Conservation (phyloP, 2,329 filamentous ascomycete genomes). For the Fusarium xyrophilum region DNA sequence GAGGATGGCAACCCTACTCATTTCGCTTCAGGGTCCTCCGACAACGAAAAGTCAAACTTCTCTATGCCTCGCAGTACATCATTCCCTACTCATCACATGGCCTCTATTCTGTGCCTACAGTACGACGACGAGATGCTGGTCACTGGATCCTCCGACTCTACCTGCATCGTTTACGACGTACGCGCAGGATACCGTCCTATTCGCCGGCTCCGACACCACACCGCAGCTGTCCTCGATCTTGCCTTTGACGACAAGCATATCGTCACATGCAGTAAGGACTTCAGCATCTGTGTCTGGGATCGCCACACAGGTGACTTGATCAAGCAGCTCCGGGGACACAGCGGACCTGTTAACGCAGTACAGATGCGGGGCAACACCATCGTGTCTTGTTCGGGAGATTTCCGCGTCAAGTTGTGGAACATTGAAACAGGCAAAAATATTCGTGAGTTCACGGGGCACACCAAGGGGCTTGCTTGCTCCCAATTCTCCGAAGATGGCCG, state of each 20-base stretch:
- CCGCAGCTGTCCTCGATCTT: constrained; percentile 89
- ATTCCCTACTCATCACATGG: constrained; percentile 77
- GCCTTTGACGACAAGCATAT: constrained; percentile 93
- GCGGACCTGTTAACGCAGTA: constrained; percentile 93
- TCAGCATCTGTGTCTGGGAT: constrained; percentile 93
- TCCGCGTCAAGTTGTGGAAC: constrained; percentile 94
- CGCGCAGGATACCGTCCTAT: constrained; percentile 80
- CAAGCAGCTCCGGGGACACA: constrained; percentile 82
- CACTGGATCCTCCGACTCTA: constrained; percentile 91
- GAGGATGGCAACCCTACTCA: constrained; percentile 60
- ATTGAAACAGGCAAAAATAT: constrained; percentile 86
- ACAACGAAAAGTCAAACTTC: constrained; percentile 54
- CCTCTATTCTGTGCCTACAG: constrained; percentile 92
- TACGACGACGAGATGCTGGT: constrained; percentile 94
- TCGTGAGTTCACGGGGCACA: constrained; percentile 88
- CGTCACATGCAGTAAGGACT: constrained; percentile 96
- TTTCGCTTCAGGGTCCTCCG: constrained; percentile 60
- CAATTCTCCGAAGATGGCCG: constrained; percentile 97
- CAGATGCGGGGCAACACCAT: constrained; percentile 93
- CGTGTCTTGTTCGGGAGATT: constrained; percentile 93
- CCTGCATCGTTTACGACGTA: constrained; percentile 90
- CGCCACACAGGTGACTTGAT: constrained; percentile 77
- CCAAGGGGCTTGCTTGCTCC: constrained; percentile 91
- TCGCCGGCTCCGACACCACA: constrained; percentile 77
- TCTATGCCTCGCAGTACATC: constrained; percentile 63